Conservation (phyloP, 495 filamentous ascomycete genomes). For the Niebla homalea region DNA sequence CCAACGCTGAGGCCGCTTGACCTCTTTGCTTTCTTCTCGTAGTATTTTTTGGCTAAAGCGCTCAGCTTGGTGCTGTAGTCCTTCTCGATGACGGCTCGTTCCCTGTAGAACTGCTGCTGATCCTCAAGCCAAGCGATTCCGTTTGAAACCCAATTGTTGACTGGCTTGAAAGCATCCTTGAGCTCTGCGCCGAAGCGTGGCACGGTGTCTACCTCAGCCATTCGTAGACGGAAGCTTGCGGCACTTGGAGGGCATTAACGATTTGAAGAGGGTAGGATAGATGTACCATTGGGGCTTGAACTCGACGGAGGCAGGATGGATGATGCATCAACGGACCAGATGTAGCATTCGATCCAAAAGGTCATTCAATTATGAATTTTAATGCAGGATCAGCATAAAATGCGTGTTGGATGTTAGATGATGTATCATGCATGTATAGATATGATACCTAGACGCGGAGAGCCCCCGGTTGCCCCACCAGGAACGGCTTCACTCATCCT, state of each 20-base stretch:
- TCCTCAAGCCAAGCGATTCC: constrained; percentile 94
- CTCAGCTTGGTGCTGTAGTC: constrained; percentile 84
- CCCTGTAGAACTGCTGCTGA: constrained; percentile 91
- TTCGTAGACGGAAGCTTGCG: background rate
- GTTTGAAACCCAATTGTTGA: constrained; percentile 78
- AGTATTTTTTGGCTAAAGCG: constrained; percentile 83
- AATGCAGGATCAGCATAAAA: too few species aligned
- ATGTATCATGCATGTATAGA: too few species aligned
- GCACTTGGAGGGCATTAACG: background rate
- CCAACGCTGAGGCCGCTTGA: constrained; percentile 81
- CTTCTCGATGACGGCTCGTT: constrained; percentile 86
- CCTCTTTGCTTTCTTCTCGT: constrained; percentile 90
- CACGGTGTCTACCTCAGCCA: constrained; percentile 34
- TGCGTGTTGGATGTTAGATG: too few species aligned
- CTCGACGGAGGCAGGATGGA: too few species aligned
- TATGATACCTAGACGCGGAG: too few species aligned
- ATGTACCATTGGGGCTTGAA: too few species aligned
- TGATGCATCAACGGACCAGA: too few species aligned
- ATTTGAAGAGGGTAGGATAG: too few species aligned
- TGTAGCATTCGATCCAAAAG: too few species aligned
- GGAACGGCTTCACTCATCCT: too few species aligned
- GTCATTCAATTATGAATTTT: too few species aligned
- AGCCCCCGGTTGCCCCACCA: too few species aligned
- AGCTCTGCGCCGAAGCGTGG: constrained; percentile 81
- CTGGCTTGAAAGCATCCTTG: constrained; percentile 94